Evolutionary conservation across 768 basidiomycete genomes (phyloP), one percentile per base, ranked within the genome.

Genomic region (Amylocystis lapponica): DNA sequence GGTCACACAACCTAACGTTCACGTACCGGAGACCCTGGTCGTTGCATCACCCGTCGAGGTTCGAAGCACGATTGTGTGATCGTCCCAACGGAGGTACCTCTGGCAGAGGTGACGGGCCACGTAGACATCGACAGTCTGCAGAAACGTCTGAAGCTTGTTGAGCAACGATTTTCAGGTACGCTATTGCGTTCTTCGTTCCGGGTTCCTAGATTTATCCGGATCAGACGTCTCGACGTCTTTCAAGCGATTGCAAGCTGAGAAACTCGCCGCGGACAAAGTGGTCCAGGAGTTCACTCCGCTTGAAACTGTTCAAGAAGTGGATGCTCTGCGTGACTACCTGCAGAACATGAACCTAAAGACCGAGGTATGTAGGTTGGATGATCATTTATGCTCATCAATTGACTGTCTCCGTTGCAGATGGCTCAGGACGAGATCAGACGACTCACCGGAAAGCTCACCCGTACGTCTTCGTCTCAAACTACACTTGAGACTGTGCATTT

Each of bases 351-450:
- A 72, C 31, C 66, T 75, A 20, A 93, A 90, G 59, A 66, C 73
- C 8, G 80, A 89, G 67, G 92, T 90, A 49, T 46, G 78, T 45
- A n/a, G 26, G 12, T 17, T 23, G 11, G 22, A 14, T 1, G 10
- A 10, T 12, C 4, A 10, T 22, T 0, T n/a, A 8, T 4, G 2
- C 7, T 14, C 12, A 38, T 25, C 5, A 11, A 10, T 9, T 33
- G 19, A n/a, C 31, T 38, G 7, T 29, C 12, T 25, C 22, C 29
- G 10, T 23, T 22, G 11, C 5, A 90, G 84, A 70, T 79, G 39
- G 73, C 78, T 29, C 79, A 84, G 53, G 80, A 80, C n/a, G 92
- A 96, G 55, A 76, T 92, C 51, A 81, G 79, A 50, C 75, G 83
- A 32, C 64, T 96, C 23, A 81, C 74, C 42, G 75, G 71, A 41